Base-by-base conservation (phyloP, 352 stramenopile species). In the Peronospora destructor region DNA sequence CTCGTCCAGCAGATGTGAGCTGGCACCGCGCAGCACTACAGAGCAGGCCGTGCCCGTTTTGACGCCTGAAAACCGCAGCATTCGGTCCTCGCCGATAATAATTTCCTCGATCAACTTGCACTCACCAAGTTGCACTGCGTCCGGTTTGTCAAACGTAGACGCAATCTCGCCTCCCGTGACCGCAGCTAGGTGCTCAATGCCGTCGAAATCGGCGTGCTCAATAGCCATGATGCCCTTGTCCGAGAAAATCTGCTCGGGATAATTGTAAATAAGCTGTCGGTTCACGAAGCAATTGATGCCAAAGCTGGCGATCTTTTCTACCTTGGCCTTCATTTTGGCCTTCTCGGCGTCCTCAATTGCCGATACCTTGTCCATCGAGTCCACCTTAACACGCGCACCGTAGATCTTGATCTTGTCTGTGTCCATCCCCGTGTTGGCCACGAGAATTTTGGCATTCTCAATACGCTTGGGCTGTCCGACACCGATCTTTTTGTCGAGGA, bases 381-480 rank as follows among this genome's bases (percentile, higher is more conserved):
- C 95, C 6, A 99, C 97, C 64, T 97, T 96, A 25, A 99, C 88
- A 42, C 81, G 87, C 21, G 90, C 95, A 19, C 97, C 97, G 66
- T 99, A 99, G 60, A 99, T 99, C 75, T 99, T 99, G 73, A 99
- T 99, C 73, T 99, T 99, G 73, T 99, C 97, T 21, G 96, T 99
- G 73, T 99, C 96, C 97, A 99, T 99, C 30, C 87, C 85, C 32
- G 96, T 99, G 82, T 99, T 99, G 30, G 95, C 96, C 45, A 99
- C 75, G 32, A 99, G 69, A 56, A 99, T 99, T 67, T 98, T 98
- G 42, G 96, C 95, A 59, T 98, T 98, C 68, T 98, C 95, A 10
- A 99, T 71, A 45, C 90, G 77, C 66, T 97, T 96, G 16, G 95
- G 95, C 75, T 99, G 95, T 29, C 94, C 95, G 25, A 95, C 79